Percentiles rank a stretch among this genome's conserved stretches.
These are phyloP conservation scores for Nicotiana otophora DNA, from an alignment of 257 asterid species.

Conservation along the genomic window DNA sequence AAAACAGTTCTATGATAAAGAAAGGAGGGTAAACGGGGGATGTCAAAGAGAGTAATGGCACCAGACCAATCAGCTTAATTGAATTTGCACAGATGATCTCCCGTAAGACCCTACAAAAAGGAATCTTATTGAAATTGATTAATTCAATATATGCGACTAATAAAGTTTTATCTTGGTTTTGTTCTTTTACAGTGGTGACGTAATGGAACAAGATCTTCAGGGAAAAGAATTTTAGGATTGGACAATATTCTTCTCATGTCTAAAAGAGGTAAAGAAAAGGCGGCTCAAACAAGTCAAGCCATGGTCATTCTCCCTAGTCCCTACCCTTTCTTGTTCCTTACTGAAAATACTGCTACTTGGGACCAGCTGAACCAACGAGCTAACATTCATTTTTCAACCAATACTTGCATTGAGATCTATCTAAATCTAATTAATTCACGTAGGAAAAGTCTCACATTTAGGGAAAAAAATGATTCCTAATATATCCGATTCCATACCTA, in stretches of 20 bases:
- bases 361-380: conserved; percentile 20
- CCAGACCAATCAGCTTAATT: neutral
- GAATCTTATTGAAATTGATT: conserved; percentile 13
- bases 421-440: no score
- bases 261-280: conserved; percentile 17
- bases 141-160: neutral
- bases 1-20: neutral
- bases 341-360: conserved; percentile 12
- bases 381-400: neutral
- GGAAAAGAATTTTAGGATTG: neutral
- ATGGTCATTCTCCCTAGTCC: conserved; percentile 14
- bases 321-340: conserved; percentile 33
- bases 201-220: conserved; percentile 19
- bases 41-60: neutral
- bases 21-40: conserved; percentile 1
- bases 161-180: neutral
- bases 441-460: no score
- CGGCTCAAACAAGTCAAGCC: conserved; percentile 8
- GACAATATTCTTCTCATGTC: conserved; percentile 22
- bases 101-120: conserved; percentile 33
- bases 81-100: neutral
- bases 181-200: neutral
- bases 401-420: no score
- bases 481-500: accelerated
- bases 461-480: no score